phyloP scores from a whole-genome alignment of 305 asterid genomes.

The Fraxinus albicans region DNA sequence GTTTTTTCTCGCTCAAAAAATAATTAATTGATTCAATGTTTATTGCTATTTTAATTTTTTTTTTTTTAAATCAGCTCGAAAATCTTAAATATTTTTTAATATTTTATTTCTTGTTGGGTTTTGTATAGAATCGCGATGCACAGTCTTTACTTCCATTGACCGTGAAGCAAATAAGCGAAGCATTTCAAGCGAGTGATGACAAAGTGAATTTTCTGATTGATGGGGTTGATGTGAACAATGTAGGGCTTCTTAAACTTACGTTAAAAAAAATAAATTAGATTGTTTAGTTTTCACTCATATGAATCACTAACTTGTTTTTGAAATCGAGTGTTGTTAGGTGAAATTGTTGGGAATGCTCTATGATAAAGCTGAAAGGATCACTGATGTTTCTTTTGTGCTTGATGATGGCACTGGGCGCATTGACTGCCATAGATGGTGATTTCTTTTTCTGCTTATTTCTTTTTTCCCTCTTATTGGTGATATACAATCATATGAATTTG shows the following conservation, averaged over 20 bases:
- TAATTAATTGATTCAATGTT: neutral
- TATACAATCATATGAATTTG: neutral
- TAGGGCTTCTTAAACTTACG: slow-evolving; percentile 20
- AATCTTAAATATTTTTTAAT: neutral
- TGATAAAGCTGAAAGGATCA: slow-evolving; percentile 55
- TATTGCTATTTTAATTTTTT: neutral
- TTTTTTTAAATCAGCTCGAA: neutral
- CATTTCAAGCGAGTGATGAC: slow-evolving; percentile 65
- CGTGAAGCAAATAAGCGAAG: slow-evolving; percentile 77
- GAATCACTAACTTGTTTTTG: slow-evolving; percentile 3
- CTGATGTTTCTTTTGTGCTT: slow-evolving; percentile 66
- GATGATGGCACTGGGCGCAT: slow-evolving; percentile 94
- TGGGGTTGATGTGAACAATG: slow-evolving; percentile 80
- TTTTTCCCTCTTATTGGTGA: neutral
- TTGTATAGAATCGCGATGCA: slow-evolving; percentile 70
- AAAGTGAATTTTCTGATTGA: slow-evolving; percentile 64
- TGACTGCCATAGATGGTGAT: slow-evolving; percentile 69
- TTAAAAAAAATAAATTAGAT: neutral
- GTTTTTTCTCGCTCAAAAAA: neutral
- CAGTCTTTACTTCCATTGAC: slow-evolving; percentile 74
- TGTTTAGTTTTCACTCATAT: neutral
- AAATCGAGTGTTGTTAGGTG: slow-evolving; percentile 46
- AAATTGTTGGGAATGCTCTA: slow-evolving; percentile 67
- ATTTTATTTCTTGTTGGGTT: slow-evolving; percentile 9
- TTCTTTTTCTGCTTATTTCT: neutral